phyloP scores from a whole-genome alignment of 2,329 filamentous ascomycete genomes.

The Alternaria conjuncta region DNA sequence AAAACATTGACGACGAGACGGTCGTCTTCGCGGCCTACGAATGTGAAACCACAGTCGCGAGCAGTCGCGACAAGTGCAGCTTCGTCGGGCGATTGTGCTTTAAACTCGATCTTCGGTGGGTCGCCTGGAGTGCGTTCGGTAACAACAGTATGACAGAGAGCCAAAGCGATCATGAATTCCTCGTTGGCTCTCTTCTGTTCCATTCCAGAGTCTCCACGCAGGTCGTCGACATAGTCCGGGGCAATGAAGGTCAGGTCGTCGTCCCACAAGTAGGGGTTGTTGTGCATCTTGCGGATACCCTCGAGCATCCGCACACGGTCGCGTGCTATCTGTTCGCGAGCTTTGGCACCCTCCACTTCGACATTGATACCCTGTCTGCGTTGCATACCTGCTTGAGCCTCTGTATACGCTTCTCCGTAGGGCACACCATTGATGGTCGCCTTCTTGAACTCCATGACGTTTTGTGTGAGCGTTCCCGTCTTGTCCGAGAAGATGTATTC shows the following conservation, averaged over 20 bases:
- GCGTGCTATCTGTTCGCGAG: constrained; percentile 77
- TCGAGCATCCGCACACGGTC: constrained; percentile 76
- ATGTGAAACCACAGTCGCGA: constrained; percentile 92
- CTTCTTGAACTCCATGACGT: constrained; percentile 99
- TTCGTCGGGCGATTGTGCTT: constrained; percentile 96
- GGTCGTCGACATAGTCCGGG: constrained; percentile 84
- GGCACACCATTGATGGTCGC: constrained; percentile 94
- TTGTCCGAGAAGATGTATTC: constrained; percentile 99
- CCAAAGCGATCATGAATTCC: constrained; percentile 91
- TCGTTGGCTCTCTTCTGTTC: constrained; percentile 81
- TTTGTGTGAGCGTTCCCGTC: constrained; percentile 87
- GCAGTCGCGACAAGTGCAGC: constrained; percentile 93
- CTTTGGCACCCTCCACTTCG: constrained; percentile 76
- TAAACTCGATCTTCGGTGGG: constrained; percentile 89
- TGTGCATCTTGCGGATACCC: constrained; percentile 75
- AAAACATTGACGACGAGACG: constrained; percentile 86
- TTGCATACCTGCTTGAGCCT: constrained; percentile 95
- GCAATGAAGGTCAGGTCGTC: constrained; percentile 92
- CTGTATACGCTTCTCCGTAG: constrained; percentile 97
- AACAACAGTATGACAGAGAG: constrained; percentile 96
- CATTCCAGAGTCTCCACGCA: constrained; percentile 76
- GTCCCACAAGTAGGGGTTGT: constrained; percentile 90
- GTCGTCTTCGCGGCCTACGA: constrained; percentile 79
- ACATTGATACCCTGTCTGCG: constrained; percentile 87
- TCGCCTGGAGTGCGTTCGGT: constrained; percentile 90